Evolutionary conservation across 2,329 filamentous ascomycete species (phyloP), one percentile per base, ranked within the genome.

Genomic region (Aureobasidium musti): DNA sequence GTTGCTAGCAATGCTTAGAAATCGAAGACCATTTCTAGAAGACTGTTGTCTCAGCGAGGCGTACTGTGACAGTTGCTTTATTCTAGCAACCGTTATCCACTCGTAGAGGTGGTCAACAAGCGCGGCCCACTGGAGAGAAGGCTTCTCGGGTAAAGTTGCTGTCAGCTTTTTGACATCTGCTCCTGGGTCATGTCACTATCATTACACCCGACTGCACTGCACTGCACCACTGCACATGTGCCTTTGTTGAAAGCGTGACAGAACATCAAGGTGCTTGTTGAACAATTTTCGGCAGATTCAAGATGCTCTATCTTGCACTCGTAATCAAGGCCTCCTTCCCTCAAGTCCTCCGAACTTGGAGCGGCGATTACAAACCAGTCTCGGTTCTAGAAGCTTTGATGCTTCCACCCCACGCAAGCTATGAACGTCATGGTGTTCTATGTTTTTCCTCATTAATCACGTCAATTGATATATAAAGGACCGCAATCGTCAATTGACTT

Each of bases 351-450:
- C 61, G 61, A 64, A 35, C 19, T 64, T 64, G 30, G 47, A 53
- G 61, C 61, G 61, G 49, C 26, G 47, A 64, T 64, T 54, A 64
- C 61, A 64, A 64, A 64, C 47, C 61, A 43, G 13, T 33, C 49
- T 64, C 37, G 47, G 61, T 53, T 64, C 61, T 54, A 45, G 61
- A 54, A 64, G 61, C 61, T 45, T 45, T 64, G 49, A 54, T 54
- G 47, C 39, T 64, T 64, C 47, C 49, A 64, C 39, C 59, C 60
- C 61, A 6, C 60, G 14, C 47, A 49, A 61, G 57, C 39, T 47
- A 49, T 64, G 28, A 47, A 64, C 61, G 61, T 64, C 61, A 64
- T 64, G 19, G 28, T 30, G 43, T 61, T 61, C 45, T 37, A 63
- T 28, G 23, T 13, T 53, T 64, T 64, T 64, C 49, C 43, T 64